Base-by-base conservation (phyloP, 176 grass and related monocot species). In the Puccinellia tenuiflora region DNA sequence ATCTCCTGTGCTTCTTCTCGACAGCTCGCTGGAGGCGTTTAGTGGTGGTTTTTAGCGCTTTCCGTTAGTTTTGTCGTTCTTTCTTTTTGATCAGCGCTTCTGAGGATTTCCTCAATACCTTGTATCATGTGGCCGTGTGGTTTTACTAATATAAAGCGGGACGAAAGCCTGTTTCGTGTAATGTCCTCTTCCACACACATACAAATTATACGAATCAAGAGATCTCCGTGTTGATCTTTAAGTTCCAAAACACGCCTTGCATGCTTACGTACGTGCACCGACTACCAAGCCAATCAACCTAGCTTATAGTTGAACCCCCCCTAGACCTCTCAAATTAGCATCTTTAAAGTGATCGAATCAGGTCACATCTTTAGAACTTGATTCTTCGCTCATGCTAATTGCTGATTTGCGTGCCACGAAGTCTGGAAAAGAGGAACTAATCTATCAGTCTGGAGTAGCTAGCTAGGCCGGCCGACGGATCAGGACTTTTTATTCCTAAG, bases 401-500 rank as follows among this genome's bases (percentile, higher is more conserved):
- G n/a, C 40, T 52, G 30, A 51, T 72, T 76, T 47, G 25, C 59
- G 6, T 16, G 39, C 74, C 80, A 78, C 74, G 74, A 83, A 83
- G 65, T 14, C 53, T 40, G 64, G 65, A 52, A 78, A 71, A 2
- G 70, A 77, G 0, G 22, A 61, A 52, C 16, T 55, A 35, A 55
- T 55, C 6, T 55, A 77, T 39, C 69, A 62, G 22, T 54, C n/a
- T 34, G 65, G 79, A 34, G 2, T 34, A 34, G 33, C 33, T 34
- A 22, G 6, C 18, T 60, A 82, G 86, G 63, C 74, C 77, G 84
- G 68, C 31, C 17, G n/a, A 4, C 33, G 33, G 33, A 34, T 34
- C 33, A 43, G 51, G 73, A 62, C 64, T 88, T 88, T 83, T n/a
- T n/a, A 64, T 34, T 14, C 80, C 73, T 62, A 39, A 17, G 70